A percentile compares a stretch with the other conserved stretches of the same genome.
These are phyloP conservation scores for Lithohypha guttulata DNA, from an alignment of 2,329 filamentous ascomycete genomes.

Conservation along the genomic window DNA sequence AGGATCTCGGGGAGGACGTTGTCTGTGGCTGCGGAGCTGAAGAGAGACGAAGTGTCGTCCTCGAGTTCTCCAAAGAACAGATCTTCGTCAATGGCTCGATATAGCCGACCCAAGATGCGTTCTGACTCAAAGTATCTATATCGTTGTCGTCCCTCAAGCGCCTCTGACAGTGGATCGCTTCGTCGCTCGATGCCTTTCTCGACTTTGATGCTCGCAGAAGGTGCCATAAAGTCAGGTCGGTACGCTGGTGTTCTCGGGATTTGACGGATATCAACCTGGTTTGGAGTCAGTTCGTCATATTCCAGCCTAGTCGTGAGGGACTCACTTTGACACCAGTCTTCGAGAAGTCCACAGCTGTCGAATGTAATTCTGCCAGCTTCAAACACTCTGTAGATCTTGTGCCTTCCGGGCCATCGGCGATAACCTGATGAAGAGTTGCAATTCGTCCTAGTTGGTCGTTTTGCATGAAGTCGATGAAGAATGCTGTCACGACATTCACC, in stretches of 20 bases:
- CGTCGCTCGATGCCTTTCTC: conserved; percentile 12
- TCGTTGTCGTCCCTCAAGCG: conserved; percentile 18
- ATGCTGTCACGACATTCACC: conserved; percentile 59
- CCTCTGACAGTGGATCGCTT: conserved; percentile 34
- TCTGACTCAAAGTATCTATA: conserved; percentile 55
- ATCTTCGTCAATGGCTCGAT: conserved; percentile 61
- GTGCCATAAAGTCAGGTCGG: conserved; percentile 44
- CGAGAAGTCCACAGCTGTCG: conserved; percentile 63
- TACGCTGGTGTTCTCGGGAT: conserved; percentile 32
- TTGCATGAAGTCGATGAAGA: conserved; percentile 70
- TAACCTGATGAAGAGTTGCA: conserved; percentile 51
- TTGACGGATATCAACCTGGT: conserved; percentile 35
- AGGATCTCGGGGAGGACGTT: conserved; percentile 23
- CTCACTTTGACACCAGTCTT: conserved; percentile 55
- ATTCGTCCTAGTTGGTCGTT: conserved; percentile 57
- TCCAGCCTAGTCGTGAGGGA: background rate
- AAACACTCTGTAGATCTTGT: conserved; percentile 44
- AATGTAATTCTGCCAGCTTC: conserved; percentile 53
- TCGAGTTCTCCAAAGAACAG: conserved; percentile 53
- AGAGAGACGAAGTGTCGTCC: conserved; percentile 15
- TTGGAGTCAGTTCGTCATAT: background rate
- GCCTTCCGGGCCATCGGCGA: conserved; percentile 51
- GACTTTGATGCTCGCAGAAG: conserved; percentile 9
- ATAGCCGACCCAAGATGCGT: conserved; percentile 60
- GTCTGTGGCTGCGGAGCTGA: conserved; percentile 7